These are phyloP conservation scores for Knoxdaviesia capensis DNA, from an alignment of 2,329 filamentous ascomycete species.

Conservation along the genomic window DNA sequence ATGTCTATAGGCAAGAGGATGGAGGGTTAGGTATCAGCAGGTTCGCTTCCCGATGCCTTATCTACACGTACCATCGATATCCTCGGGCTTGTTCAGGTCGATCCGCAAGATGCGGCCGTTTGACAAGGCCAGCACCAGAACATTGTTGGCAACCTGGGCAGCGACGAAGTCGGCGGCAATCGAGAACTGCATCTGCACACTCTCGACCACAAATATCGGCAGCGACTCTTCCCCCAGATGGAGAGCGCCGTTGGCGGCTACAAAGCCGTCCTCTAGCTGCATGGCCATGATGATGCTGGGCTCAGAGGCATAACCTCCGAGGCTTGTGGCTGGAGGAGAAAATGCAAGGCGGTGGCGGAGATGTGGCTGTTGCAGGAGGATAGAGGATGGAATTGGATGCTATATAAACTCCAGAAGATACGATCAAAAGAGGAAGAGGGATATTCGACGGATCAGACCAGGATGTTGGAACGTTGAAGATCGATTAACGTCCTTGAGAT, in stretches of 20 bases:
- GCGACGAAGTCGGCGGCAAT: conserved; percentile 92
- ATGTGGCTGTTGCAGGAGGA: too few relatives aligned
- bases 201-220: conserved; percentile 88
- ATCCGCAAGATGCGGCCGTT: conserved; percentile 87
- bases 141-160: conserved; percentile 92
- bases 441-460: too few relatives aligned
- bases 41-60: not conserved
- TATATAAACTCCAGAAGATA: too few relatives aligned
- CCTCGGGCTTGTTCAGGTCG: conserved; percentile 78
- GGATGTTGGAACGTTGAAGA: too few relatives aligned
- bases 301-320: too few relatives aligned
- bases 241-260: conserved; percentile 34
- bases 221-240: conserved; percentile 28
- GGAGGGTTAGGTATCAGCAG: not conserved
- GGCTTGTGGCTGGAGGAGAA: too few relatives aligned
- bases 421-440: too few relatives aligned
- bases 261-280: conserved; percentile 43
- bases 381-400: too few relatives aligned
- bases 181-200: conserved; percentile 82
- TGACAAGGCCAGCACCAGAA: conserved; percentile 76
- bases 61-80: conserved; percentile 60
- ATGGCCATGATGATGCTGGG: too few relatives aligned
- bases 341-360: too few relatives aligned
- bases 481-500: too few relatives aligned
- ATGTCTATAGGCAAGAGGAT: conserved; percentile 42